Base-by-base conservation (phyloP, 108 stramenopile species). In the Nitzschia sp. region DNA sequence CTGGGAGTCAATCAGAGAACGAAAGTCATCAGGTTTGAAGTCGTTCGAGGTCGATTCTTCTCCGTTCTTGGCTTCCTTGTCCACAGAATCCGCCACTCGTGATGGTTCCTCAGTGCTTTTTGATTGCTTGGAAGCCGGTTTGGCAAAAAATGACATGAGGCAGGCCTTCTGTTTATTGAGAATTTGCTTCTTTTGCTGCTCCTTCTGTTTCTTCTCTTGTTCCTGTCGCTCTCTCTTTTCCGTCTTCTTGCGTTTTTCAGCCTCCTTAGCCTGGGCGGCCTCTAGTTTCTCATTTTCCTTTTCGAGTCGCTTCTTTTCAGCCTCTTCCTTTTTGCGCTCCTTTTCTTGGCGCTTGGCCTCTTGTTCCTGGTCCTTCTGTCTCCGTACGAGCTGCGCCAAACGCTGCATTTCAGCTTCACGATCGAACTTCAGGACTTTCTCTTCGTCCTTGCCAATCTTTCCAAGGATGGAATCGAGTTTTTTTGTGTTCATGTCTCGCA, bases 401-500 rank as follows among this genome's bases (percentile, higher is more conserved):
- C 88, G 76, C 23, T 62, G 48, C 63, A 77, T 89, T 56, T 89
- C 91, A 58, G 85, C 87, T 52, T 89, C 88, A 1, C 91, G 85
- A 63, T 88, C 88, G 53, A 76, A 89, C 45, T 89, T 89, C 23
- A 89, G 76, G 2, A 92, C 88, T 48, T 89, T 89, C 36, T 92
- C 86, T 71, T 92, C 91, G 72, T 76, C 81, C 30, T 71, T 77
- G 28, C 81, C 86, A 25, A 92, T 80, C 45, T 79, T 80, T 48
- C 80, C 85, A 5, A 46, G 41, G 11, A 58, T 23, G 3, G 45
- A 33, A 8, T 70, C 60, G 35, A 63, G 22, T 22, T 63, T 63
- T 13, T 15, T 19, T 1, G 67, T 32, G 23, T 62, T 63, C 57
- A 38, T n/a, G 26, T 44, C 15, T 8, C 33, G 23, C 11, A 75